Evolutionary conservation across 441 rosid genomes (phyloP).

Genomic region (Metrosideros polymorpha): DNA sequence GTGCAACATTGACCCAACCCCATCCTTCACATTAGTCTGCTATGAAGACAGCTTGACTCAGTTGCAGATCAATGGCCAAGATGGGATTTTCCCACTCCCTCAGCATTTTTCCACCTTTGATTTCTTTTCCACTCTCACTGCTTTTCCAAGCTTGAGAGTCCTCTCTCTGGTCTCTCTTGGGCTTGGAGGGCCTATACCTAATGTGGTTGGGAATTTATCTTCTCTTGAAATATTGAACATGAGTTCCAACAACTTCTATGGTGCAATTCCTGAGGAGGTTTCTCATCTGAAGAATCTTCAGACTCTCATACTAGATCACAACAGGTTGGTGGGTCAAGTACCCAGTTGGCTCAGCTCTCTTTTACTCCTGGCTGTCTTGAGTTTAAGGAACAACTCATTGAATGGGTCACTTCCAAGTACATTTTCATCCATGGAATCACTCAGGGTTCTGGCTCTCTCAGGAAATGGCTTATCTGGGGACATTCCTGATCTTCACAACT

Average conservation of each 20-base stretch:
- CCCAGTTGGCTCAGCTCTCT: slow-evolving; percentile 35
- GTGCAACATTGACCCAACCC: slow-evolving; percentile 33
- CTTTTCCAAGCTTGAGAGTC: slow-evolving; percentile 36
- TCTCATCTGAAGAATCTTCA: slow-evolving; percentile 34
- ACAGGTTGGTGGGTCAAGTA: slow-evolving; percentile 34
- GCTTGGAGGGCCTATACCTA: slow-evolving; percentile 38
- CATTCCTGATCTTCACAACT: slow-evolving; percentile 29
- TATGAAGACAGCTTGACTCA: slow-evolving; percentile 44
- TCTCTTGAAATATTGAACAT: slow-evolving; percentile 51
- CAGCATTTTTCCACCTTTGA: slow-evolving; percentile 18
- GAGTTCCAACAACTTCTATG: slow-evolving; percentile 45
- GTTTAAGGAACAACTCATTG: slow-evolving; percentile 46
- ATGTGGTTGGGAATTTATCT: slow-evolving; percentile 22
- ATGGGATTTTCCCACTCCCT: slow-evolving; percentile 17
- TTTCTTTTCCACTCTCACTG: slow-evolving; percentile 25
- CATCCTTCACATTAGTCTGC: slow-evolving; percentile 35
- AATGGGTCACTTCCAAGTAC: slow-evolving; percentile 35
- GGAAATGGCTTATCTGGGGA: slow-evolving; percentile 37
- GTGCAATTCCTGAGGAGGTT: slow-evolving; percentile 33
- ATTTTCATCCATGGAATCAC: slow-evolving; percentile 20
- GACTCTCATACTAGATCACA: slow-evolving; percentile 39
- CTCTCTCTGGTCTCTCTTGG: slow-evolving; percentile 50
- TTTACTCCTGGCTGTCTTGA: slow-evolving; percentile 32
- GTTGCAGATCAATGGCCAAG: slow-evolving; percentile 38
- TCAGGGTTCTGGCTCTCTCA: slow-evolving; percentile 30